phyloP scores from a whole-genome alignment of 2,329 filamentous ascomycete species.

The Colletotrichum filicis region DNA sequence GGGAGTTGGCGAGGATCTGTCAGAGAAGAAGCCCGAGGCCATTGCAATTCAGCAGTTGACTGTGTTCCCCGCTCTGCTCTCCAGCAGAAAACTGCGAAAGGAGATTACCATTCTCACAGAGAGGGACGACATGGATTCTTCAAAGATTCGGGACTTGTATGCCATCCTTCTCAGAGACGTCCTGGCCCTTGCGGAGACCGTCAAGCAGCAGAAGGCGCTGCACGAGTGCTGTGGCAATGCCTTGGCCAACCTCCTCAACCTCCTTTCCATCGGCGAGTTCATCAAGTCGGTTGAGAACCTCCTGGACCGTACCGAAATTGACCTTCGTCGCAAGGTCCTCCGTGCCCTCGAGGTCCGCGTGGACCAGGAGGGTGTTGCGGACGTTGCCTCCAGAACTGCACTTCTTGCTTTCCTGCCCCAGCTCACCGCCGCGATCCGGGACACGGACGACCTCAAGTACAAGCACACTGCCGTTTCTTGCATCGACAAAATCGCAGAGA shows the following conservation, averaged over 20 bases:
- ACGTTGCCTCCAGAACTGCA: conserved; percentile 74
- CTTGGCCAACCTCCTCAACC: conserved; percentile 82
- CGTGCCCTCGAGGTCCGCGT: conserved; percentile 85
- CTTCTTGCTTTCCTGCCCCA: conserved; percentile 84
- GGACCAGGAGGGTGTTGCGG: conserved; percentile 75
- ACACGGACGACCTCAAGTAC: conserved; percentile 77
- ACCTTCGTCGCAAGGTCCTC: conserved; percentile 82
- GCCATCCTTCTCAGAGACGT: conserved; percentile 74
- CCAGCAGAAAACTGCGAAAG: conserved; percentile 65
- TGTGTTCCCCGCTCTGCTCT: conserved; percentile 67
- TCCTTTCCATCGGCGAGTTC: conserved; percentile 89
- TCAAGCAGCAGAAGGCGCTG: conserved; percentile 66
- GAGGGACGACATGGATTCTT: conserved; percentile 72
- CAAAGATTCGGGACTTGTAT: conserved; percentile 76
- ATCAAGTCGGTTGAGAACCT: conserved; percentile 88
- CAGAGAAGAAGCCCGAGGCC: conserved; percentile 49
- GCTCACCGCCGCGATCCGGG: conserved; percentile 79
- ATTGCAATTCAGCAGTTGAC: conserved; percentile 66
- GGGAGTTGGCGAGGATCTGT: conserved; percentile 59
- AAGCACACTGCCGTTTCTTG: conserved; percentile 90
- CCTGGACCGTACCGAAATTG: conserved; percentile 78
- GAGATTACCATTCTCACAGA: conserved; percentile 68
- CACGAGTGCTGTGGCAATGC: conserved; percentile 74
- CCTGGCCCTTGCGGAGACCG: conserved; percentile 72
- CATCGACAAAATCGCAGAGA: conserved; percentile 92